Conservation (phyloP, 2,329 filamentous ascomycete genomes). For the Neonectria neomacrospora region DNA sequence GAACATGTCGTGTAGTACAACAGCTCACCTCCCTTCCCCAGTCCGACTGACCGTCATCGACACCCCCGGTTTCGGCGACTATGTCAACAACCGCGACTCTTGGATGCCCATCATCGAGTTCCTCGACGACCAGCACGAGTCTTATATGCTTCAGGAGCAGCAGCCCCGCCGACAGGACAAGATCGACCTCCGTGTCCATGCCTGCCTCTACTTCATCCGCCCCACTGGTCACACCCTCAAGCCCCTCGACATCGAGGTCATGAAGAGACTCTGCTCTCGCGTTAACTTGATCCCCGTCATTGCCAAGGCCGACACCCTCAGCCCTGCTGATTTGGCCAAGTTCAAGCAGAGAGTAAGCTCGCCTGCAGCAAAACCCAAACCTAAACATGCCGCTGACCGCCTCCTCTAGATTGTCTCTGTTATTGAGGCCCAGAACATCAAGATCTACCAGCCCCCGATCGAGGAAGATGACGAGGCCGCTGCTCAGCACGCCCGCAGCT, state of each 20-base stretch:
- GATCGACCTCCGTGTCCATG: conserved; percentile 98
- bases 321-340: conserved; percentile 86
- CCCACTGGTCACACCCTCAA: conserved; percentile 98
- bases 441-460: conserved; percentile 97
- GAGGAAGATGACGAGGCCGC: conserved; percentile 99
- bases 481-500: conserved; percentile 90
- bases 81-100: conserved; percentile 99
- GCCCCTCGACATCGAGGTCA: conserved; percentile 98
- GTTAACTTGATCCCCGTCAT: conserved; percentile 99
- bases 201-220: conserved; percentile 98
- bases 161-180: conserved; percentile 98
- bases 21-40: conserved; percentile 52
- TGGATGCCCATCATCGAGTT: conserved; percentile 99
- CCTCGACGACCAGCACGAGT: conserved; percentile 99
- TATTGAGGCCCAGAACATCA: conserved; percentile 98
- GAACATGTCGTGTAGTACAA: conserved; percentile 5
- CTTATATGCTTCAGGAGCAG: conserved; percentile 99
- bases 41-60: conserved; percentile 99
- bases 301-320: conserved; percentile 98
- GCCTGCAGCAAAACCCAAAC: background rate
- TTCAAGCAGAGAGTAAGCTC: conserved; percentile 91
- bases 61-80: conserved; percentile 98
- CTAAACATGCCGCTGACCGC: conserved; percentile 15
- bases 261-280: conserved; percentile 98
- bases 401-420: conserved; percentile 84